Percentiles rank a stretch among this genome's conserved stretches.
These are phyloP conservation scores for Blastobotrys muscicola DNA, from an alignment of 805 yeast species.

Conservation along the genomic window DNA sequence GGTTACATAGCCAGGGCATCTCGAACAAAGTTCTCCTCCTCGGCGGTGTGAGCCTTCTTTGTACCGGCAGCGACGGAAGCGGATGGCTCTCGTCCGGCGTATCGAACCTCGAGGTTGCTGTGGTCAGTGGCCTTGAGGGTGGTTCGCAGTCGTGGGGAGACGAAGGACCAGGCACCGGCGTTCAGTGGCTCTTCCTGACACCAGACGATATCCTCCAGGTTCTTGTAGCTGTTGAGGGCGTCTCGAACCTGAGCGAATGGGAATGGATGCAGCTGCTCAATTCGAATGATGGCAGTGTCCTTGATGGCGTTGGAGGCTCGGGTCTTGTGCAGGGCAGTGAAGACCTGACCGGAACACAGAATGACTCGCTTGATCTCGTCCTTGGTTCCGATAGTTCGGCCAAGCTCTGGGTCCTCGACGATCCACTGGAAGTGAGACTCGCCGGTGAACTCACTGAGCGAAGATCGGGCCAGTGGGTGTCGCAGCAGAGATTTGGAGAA, in stretches of 20 bases:
- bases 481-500: conserved; percentile 92
- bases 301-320: conserved; percentile 70
- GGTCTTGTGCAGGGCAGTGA: conserved; percentile 81
- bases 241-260: conserved; percentile 93
- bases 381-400: conserved; percentile 63
- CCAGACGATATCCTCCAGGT: conserved; percentile 82
- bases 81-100: conserved; percentile 96
- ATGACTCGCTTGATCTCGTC: conserved; percentile 84
- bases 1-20: conserved; percentile 47
- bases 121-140: conserved; percentile 69
- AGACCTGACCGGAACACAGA: conserved; percentile 87
- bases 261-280: conserved; percentile 98
- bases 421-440: conserved; percentile 93
- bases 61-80: conserved; percentile 98
- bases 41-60: conserved; percentile 76
- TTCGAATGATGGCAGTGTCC: conserved; percentile 76
- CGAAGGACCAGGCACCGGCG: conserved; percentile 84
- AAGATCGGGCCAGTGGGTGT: conserved; percentile 94
- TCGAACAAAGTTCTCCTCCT: conserved; percentile 78
- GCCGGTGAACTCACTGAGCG: conserved; percentile 73
- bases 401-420: conserved; percentile 84
- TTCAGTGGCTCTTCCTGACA: conserved; percentile 98
- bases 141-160: conserved; percentile 73
- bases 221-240: conserved; percentile 68
- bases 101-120: conserved; percentile 53